phyloP scores from a whole-genome alignment of 164 flowering plant genomes.

The Piper betle region DNA sequence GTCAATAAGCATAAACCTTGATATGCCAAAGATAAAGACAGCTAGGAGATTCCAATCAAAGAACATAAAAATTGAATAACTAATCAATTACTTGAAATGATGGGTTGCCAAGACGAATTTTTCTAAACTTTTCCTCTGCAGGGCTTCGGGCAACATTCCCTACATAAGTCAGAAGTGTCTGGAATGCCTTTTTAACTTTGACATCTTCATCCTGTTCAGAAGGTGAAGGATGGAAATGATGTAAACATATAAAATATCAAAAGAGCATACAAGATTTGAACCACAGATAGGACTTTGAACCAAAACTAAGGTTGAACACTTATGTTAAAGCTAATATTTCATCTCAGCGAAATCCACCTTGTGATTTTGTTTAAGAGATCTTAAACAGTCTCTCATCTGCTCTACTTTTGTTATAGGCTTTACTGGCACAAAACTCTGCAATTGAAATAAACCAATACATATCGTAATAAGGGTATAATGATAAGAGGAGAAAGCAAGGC shows the following conservation, averaged over 20 bases:
- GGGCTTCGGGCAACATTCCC: conserved; percentile 86
- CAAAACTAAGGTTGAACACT: too few species aligned
- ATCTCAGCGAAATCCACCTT: conserved; percentile 36
- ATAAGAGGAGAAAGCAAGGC: neutral
- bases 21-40: too few species aligned
- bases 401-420: conserved; percentile 89
- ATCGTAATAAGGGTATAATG: neutral
- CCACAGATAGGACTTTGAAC: neutral
- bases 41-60: too few species aligned
- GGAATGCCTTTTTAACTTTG: conserved; percentile 88
- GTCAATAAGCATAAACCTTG: neutral
- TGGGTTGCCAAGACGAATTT: conserved; percentile 58
- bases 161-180: conserved; percentile 74
- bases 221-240: conserved; percentile 3
- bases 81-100: conserved; percentile 37
- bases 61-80: neutral
- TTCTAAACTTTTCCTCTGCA: conserved; percentile 88
- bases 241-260: neutral
- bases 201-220: conserved; percentile 76
- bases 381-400: conserved; percentile 83
- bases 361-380: conserved; percentile 76
- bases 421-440: conserved; percentile 68
- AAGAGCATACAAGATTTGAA: neutral
- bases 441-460: neutral
- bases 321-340: too few species aligned